Base-by-base conservation (phyloP, 2,329 filamentous ascomycete genomes). In the Colletotrichum spaethianum region DNA sequence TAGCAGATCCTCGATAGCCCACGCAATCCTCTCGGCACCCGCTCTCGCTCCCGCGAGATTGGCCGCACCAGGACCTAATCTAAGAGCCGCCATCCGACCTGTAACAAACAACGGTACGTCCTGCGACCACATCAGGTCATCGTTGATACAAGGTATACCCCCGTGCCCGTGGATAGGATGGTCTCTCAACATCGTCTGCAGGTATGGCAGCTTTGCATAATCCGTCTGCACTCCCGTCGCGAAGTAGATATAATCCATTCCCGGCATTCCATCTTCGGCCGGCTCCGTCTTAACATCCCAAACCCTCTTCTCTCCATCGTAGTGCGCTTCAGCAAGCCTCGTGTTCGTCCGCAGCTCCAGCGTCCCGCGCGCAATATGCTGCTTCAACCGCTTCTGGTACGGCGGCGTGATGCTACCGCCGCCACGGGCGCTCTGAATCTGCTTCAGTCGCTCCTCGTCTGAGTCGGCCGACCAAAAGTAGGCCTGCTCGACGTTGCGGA, bases 401-500 rank as follows among this genome's bases (percentile, higher is more conserved):
- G 86, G 83, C 0, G 92, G 91, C 4, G 91, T 94, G 74, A 95
- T 89, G 79, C 92, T 94, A n/a, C 93, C 93, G 2, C 94, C 94
- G 20, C 92, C 91, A 8, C 93, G 87, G 0, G 93, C 93, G 55
- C 85, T 81, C 74, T 87, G 86, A 73, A 93, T 87, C 80, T 93
- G 92, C 44, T 90, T 86, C 38, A 91, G 86, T 3, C 93, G 87
- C 80, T 95, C 88, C 33, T 90, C 87, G 72, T 94, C 91, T 7
- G 88, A 89, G 75, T 95, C 93, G 4, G 93, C 92, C 8, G 89
- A 90, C 92, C 93, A 95, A 80, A 95, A 96, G 0, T 87, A 87
- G 0, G 93, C 91, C 78, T 95, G 93, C 75, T 93, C 90, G 65
- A 90, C 88, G 78, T 96, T 96, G 67, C 92, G 91, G 80, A 93